Base-by-base conservation (phyloP, 495 filamentous ascomycete species). In the Paragyromitra xinjiangensis region DNA sequence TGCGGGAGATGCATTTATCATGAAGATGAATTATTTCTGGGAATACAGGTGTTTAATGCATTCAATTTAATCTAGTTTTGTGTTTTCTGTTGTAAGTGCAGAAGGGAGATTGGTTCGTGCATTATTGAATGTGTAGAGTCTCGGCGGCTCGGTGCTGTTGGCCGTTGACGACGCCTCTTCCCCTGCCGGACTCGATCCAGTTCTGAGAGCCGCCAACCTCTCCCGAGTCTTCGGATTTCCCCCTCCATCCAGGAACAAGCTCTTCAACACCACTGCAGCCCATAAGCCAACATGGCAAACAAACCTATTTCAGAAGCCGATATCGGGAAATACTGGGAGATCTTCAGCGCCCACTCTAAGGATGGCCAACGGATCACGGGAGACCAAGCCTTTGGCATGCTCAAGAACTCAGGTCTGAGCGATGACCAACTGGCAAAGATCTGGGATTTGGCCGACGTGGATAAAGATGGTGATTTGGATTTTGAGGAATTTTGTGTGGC, bases 401-500 rank as follows among this genome's bases (percentile, higher is more conserved):
- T 99, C 84, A 96, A 97, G 86, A 98, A 99, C 89, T 93, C 91
- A 80, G 92, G 93, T 37, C 88, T 99, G 74, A 89, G 91, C 69
- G 94, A 98, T 86, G 94, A 96, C 73, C 94, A 99, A 85, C 91
- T 99, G 8, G 96, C 97, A 84, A 90, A 91, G 83, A 92, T 99
- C 77, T 99, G 95, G 95, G 95, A 99, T 84, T 89, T 99, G 71
- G 92, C 95, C 64, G 95, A 99, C 83, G 93, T 99, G 64, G 95
- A 99, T 83, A 92, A 92, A 77, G 95, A 99, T 85, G 95, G 95
- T 48, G 96, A 94, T 83, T 85, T 99, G 42, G 95, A 99, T 85
- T 99, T 99, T 85, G 95, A 98, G 85, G 95, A 99, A 86, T 99
- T 99, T 83, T 99, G 95, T 83, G 95, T 99, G 59, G 95, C 95